Conservation (phyloP, 768 basidiomycete genomes). For the Leccinum fibrillosum region DNA sequence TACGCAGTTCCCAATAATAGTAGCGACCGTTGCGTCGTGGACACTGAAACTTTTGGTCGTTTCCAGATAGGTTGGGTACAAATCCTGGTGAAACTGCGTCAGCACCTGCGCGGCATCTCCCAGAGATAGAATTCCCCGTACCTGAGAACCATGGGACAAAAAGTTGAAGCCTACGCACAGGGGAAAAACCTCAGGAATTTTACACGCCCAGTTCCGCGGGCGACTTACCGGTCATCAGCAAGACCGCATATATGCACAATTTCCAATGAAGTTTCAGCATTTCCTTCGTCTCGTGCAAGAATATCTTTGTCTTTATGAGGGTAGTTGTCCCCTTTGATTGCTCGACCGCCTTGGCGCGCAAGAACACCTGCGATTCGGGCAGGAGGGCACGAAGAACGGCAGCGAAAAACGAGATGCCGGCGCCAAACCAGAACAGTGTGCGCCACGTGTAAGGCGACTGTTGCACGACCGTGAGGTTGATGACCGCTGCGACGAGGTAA, state of each 20-base stretch:
- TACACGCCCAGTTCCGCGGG: neutral
- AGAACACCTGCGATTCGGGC: slow-evolving; percentile 78
- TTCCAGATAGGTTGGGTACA: slow-evolving; percentile 76
- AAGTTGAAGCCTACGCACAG: slow-evolving; percentile 61
- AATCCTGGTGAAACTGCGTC: slow-evolving; percentile 39
- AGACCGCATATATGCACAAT: slow-evolving; percentile 76
- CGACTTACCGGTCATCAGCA: slow-evolving; percentile 64
- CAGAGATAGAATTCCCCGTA: slow-evolving; percentile 12
- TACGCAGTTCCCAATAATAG: slow-evolving; percentile 78
- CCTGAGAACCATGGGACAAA: slow-evolving; percentile 70
- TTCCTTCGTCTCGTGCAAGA: slow-evolving; percentile 64
- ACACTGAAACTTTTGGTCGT: slow-evolving; percentile 56
- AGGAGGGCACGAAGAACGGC: slow-evolving; percentile 61
- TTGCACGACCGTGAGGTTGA: slow-evolving; percentile 65
- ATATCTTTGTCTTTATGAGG: slow-evolving; percentile 59
- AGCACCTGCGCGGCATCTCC: neutral
- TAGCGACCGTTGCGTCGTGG: slow-evolving; percentile 65
- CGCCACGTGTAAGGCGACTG: slow-evolving; percentile 55
- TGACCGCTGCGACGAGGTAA: slow-evolving; percentile 78
- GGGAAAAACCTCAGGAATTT: neutral
- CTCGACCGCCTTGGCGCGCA: slow-evolving; percentile 58
- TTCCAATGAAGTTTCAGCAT: slow-evolving; percentile 86
- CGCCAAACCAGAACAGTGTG: slow-evolving; percentile 75
- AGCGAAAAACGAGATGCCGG: slow-evolving; percentile 67
- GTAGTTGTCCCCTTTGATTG: slow-evolving; percentile 36